Conservation (phyloP, 768 basidiomycete genomes). For the Suillus subaureus region DNA sequence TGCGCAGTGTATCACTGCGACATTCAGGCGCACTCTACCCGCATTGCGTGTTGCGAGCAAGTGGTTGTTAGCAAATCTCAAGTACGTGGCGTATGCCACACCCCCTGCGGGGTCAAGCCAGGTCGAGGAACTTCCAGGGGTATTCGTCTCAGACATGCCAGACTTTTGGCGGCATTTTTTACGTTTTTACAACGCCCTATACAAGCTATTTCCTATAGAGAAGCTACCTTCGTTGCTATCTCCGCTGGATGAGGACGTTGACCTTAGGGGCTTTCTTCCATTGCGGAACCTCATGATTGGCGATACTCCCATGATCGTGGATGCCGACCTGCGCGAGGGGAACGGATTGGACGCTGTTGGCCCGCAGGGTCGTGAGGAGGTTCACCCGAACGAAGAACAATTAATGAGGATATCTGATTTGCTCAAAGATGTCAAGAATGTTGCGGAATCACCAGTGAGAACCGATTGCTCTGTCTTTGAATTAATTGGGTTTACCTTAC, state of each 20-base stretch:
- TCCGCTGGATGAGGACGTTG: conserved; percentile 87
- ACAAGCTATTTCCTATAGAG: conserved; percentile 65
- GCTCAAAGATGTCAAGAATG: conserved; percentile 63
- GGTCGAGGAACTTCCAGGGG: conserved; percentile 11
- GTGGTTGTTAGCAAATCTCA: conserved; percentile 82
- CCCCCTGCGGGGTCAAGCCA: conserved; percentile 29
- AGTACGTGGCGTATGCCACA: conserved; percentile 58
- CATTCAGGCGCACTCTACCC: conserved; percentile 83
- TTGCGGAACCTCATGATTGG: conserved; percentile 62
- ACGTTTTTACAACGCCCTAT: conserved; percentile 63
- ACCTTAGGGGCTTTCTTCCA: conserved; percentile 87
- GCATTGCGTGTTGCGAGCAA: conserved; percentile 86
- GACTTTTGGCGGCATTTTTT: conserved; percentile 77
- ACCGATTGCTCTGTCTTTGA: conserved; percentile 13
- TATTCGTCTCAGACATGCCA: conserved; percentile 36
- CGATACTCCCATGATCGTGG: conserved; percentile 19
- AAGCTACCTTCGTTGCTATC: conserved; percentile 58
- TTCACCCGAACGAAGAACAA: conserved; percentile 94
- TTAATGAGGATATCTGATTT: conserved; percentile 92
- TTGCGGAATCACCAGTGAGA: conserved; percentile 62
- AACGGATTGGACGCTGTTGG: conserved; percentile 22
- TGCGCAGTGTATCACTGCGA: conserved; percentile 83
- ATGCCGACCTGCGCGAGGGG: conserved; percentile 16
- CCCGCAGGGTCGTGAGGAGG: conserved; percentile 42
- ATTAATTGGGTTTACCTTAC: conserved; percentile 15